Percentiles rank a stretch among this genome's conserved stretches.
Conservation (phyloP, 192 early-diverging fungal species). For the Coemansia sp. region DNA sequence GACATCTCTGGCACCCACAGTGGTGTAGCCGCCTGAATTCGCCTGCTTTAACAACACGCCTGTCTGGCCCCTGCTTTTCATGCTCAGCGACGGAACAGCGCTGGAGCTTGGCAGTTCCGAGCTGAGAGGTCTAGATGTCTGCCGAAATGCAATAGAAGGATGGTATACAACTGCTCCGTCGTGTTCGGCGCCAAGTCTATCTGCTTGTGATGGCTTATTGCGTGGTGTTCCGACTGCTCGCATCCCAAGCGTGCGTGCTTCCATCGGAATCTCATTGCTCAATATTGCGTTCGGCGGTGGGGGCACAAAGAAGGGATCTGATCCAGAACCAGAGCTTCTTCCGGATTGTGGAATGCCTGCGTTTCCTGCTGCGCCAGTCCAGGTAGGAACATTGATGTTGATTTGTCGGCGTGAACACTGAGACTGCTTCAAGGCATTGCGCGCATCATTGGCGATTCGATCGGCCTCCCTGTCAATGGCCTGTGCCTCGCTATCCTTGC, state of each 20-base stretch:
- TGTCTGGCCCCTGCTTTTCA: not conserved
- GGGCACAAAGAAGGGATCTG: slow-evolving; percentile 17
- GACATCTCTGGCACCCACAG: not conserved
- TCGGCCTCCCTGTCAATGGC: slow-evolving; percentile 81
- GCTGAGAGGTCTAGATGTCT: not conserved
- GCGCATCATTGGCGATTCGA: slow-evolving; percentile 76
- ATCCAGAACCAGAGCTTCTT: not conserved
- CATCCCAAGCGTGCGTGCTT: slow-evolving; percentile 6
- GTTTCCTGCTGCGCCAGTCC: slow-evolving; percentile 82
- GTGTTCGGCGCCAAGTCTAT: not conserved
- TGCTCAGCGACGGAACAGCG: slow-evolving; percentile 21
- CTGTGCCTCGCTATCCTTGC: slow-evolving; percentile 59
- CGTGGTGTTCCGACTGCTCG: slow-evolving; percentile 28
- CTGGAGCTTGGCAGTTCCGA: slow-evolving; percentile 15
- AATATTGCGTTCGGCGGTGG: slow-evolving; percentile 40
- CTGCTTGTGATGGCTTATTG: not conserved
- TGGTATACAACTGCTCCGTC: slow-evolving; percentile 9
- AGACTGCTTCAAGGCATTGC: slow-evolving; percentile 71
- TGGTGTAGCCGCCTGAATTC: slow-evolving; percentile 19
- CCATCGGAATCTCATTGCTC: slow-evolving; percentile 15
- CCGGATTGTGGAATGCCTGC: slow-evolving; percentile 30
- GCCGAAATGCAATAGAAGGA: slow-evolving; percentile 8
- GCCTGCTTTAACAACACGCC: not conserved
- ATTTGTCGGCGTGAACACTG: slow-evolving; percentile 62
- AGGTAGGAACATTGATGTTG: slow-evolving; percentile 79